Base-by-base conservation (phyloP, 1,139 yeast genomes). In the Zhuliangozyma parablackwelliae region DNA sequence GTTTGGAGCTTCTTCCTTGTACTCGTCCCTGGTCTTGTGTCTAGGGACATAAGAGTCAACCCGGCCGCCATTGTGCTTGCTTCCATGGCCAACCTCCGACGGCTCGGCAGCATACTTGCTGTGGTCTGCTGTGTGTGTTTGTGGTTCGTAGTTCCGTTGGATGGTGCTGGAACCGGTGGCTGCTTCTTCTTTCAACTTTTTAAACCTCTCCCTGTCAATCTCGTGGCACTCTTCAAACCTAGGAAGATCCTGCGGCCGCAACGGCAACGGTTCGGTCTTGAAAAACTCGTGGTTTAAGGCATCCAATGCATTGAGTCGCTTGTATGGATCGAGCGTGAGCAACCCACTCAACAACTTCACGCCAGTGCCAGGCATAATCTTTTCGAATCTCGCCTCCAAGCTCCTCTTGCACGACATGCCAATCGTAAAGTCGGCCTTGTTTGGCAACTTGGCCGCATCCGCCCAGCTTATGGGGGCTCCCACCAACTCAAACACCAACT, bases 141-240 rank as follows among this genome's bases (percentile, higher is more conserved):
- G 24, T 28, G 28, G 21, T 33, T 29, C n/a, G 32, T 20, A 29
- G 35, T 7, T 35, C 32, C 9, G 26, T 26, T 10, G 35, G 10
- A 13, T 36, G 25, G 10, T 28, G 28, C 11, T 29, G 29, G 25
- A 29, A 25, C 25, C 26, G 29, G 30, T 32, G 26, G 27, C 16
- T 6, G 9, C 30, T 13, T 32, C 39, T 28, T 50, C 49, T 33
- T 41, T 44, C 26, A 47, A 34, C 31, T 52, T 48, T 48, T 77
- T 78, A 50, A 73, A 81, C 47, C 79, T 68, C 42, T 84, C 81
- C 38, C 80, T 78, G 53, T 86, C 95, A 30, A 88, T 78, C 57
- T 92, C 97, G 56, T 92, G 97, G 45, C 95, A 80, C 47, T 90
- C 95, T 44, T 84, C 89, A 49, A 83, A 85, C 32, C 61, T 61